phyloP scores from a whole-genome alignment of 192 early-diverging fungal genomes.

The Spizellomyces sp. region DNA sequence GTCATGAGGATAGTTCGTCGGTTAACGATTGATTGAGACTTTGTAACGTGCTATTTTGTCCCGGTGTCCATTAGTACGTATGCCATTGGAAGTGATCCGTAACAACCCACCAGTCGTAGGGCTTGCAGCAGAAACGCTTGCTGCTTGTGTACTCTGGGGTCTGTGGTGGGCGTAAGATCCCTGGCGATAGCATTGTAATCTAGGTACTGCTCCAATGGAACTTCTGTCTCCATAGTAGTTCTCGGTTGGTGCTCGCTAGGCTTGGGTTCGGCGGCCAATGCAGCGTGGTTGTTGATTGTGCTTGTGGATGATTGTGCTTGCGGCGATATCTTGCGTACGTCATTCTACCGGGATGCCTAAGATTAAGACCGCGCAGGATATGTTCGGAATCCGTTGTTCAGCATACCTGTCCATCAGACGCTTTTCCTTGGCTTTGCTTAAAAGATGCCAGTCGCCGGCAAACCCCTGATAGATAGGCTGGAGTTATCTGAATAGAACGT shows the following conservation, averaged over 20 bases:
- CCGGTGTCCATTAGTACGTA: not conserved
- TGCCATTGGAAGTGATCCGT: not conserved
- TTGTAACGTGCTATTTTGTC: not conserved
- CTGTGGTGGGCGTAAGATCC: constrained; percentile 25
- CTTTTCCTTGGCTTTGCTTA: constrained; percentile 25
- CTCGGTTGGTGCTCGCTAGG: not conserved
- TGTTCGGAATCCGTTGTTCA: too few species aligned
- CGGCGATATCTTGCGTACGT: not conserved
- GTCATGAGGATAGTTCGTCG: constrained; percentile 23
- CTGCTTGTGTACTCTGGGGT: constrained; percentile 8
- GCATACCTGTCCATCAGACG: not conserved
- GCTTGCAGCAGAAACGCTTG: constrained; percentile 42
- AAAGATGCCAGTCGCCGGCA: constrained; percentile 44
- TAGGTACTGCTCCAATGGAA: constrained; percentile 24
- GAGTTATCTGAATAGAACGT: constrained; percentile 35
- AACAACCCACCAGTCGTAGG: constrained; percentile 30
- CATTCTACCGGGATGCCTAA: too few species aligned
- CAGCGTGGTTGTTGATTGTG: constrained; percentile 8
- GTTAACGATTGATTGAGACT: not conserved
- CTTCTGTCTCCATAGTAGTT: not conserved
- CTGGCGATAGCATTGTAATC: constrained; percentile 32
- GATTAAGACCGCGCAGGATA: too few species aligned
- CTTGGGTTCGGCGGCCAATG: constrained; percentile 10
- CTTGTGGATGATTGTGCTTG: too few species aligned
- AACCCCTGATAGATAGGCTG: constrained; percentile 49